phyloP scores from a whole-genome alignment of 305 asterid genomes.

The Solanum hybrid region DNA sequence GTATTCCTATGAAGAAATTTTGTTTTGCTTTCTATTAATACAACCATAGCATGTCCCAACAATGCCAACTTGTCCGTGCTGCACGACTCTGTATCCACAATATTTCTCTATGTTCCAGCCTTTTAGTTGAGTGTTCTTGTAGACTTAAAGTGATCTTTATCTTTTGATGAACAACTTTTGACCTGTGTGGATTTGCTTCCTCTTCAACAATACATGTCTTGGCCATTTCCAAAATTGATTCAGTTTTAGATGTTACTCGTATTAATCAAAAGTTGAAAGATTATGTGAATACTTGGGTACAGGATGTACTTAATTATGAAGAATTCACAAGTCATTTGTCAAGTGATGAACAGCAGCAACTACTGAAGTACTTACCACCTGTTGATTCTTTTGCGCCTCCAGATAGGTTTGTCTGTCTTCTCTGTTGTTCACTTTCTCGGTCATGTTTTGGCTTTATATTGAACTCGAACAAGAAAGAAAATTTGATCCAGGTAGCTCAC shows the following conservation, averaged over 20 bases:
- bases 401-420: conserved; percentile 34
- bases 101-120: neutral
- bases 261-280: neutral
- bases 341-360: conserved; percentile 46
- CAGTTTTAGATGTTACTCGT: neutral
- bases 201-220: neutral
- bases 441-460: neutral
- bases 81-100: neutral
- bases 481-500: neutral
- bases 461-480: neutral
- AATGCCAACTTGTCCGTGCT: neutral
- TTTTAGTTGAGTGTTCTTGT: neutral
- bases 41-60: neutral
- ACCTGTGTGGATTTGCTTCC: neutral
- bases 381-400: conserved; percentile 37
- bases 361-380: conserved; percentile 58
- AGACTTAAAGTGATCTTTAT: neutral
- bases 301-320: conserved; percentile 56
- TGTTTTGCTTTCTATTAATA: neutral
- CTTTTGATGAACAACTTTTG: neutral
- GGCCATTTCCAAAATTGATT: neutral
- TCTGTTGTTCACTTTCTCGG: neutral
- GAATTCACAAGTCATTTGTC: conserved; percentile 37
- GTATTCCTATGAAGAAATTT: neutral
- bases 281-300: conserved; percentile 15